phyloP scores from a whole-genome alignment of 805 yeast species.

The Pichia gijzeniarum region DNA sequence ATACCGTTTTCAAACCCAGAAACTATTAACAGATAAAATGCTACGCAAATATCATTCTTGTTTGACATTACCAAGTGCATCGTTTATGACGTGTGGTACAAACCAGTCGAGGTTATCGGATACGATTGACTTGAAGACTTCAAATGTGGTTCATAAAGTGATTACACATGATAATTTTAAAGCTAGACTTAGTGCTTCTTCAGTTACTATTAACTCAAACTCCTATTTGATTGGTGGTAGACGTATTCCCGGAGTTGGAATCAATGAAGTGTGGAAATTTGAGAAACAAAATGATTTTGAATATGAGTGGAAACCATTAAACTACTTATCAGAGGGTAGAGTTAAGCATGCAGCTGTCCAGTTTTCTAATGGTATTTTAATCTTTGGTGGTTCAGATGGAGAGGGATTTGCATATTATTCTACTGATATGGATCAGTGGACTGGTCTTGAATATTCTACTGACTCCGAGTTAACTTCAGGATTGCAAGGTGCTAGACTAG shows the following conservation, averaged over 20 bases:
- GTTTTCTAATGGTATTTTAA: slow-evolving; percentile 28
- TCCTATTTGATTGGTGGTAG: slow-evolving; percentile 60
- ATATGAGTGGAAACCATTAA: slow-evolving; percentile 36
- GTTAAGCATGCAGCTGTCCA: slow-evolving; percentile 44
- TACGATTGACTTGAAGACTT: slow-evolving; percentile 10
- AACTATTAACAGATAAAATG: background rate
- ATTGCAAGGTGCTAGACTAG: slow-evolving; percentile 3
- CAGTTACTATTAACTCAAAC: background rate
- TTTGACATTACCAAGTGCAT: slow-evolving; percentile 10
- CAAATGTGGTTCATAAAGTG: background rate
- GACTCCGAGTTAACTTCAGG: background rate
- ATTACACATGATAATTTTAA: slow-evolving; percentile 4
- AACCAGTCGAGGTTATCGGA: slow-evolving; percentile 27
- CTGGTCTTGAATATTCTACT: background rate
- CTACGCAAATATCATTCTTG: slow-evolving; percentile 37
- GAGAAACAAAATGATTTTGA: slow-evolving; percentile 4
- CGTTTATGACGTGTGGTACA: slow-evolving; percentile 36
- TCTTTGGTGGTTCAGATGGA: slow-evolving; percentile 43
- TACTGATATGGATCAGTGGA: slow-evolving; percentile 9
- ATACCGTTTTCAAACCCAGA: background rate
- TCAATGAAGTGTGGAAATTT: slow-evolving; percentile 40
- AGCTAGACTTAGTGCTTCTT: slow-evolving; percentile 8
- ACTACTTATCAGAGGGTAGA: slow-evolving; percentile 39
- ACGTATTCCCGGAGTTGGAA: slow-evolving; percentile 45
- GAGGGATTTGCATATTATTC: slow-evolving; percentile 22